Conservation (phyloP, 2,329 filamentous ascomycete genomes). For the Aureobasidium sp. region DNA sequence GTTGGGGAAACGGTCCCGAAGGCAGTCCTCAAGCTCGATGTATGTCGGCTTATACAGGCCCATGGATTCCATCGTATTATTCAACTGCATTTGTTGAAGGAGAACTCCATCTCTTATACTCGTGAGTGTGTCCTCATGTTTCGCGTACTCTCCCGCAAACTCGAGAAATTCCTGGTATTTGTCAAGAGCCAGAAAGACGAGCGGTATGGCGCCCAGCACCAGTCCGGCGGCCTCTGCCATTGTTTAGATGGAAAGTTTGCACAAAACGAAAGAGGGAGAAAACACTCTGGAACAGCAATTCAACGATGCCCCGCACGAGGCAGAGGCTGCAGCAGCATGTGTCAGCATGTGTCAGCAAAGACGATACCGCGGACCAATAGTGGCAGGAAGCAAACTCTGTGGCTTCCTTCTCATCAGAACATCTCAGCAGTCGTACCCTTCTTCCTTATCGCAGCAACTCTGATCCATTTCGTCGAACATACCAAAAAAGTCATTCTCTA, state of each 20-base stretch:
- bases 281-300: neutral
- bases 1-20: neutral
- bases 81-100: neutral
- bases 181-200: neutral
- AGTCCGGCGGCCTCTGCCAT: neutral
- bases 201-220: neutral
- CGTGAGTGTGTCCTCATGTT: neutral
- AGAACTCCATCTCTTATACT: neutral
- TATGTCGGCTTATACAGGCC: neutral
- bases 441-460: too few relatives aligned
- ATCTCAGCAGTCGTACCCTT: neutral
- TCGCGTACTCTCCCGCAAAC: neutral
- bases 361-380: neutral
- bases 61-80: neutral
- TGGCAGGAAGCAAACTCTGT: neutral
- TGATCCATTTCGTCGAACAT: too few relatives aligned
- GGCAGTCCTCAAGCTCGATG: neutral
- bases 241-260: too few relatives aligned
- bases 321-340: neutral
- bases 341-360: neutral
- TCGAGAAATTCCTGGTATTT: neutral
- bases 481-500: too few relatives aligned
- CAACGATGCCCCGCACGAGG: neutral
- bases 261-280: neutral
- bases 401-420: neutral